Evolutionary conservation across 306 rosid species (phyloP), one percentile per base, ranked within the genome.

Genomic region (Hippophae tibetana): DNA sequence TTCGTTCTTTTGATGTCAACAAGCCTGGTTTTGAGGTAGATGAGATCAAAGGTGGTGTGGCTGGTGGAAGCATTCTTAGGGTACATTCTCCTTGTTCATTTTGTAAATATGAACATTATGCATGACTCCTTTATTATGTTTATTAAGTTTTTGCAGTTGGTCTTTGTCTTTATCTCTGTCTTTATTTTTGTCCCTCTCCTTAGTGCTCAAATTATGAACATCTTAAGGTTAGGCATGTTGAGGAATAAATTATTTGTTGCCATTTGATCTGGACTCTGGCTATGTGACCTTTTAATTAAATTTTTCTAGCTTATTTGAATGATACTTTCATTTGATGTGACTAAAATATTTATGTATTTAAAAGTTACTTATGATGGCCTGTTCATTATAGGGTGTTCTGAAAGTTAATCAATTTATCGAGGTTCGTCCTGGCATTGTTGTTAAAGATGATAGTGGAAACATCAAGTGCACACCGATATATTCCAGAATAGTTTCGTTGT

Each of bases 371-470:
- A 64, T 63, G 55, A 68, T 58, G 27, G 49, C 74, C 43, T 58
- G 43, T 76, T 72, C 42, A 44, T 69, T 76, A 60, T 70, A 86
- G 98, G 96, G 96, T 69, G 99, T 92, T 74, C 70, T 92, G 74
- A 87, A 74, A 77, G 95, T 92, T 61, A 92, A 92, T 61, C 98
- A 92, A 69, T 85, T 76, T 71, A 85, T 92, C 8, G 98, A 92
- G 85, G 96, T 92, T 78, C 96, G 98, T 71, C 98, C 98, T 48
- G 98, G 98, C 55, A 87, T 87, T 69, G 95, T 92, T 62, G 87
- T 87, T 57, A 92, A 92, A 68, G 98, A 92, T 44, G 96, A 92
- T 79, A 81, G 69, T 71, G 97, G 97, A 69, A 82, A 80, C 71
- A 84, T 82, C 60, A 83, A 69, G 63, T 92, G 98, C 80, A 87